Evolutionary conservation across 2,329 filamentous ascomycete species (phyloP).

Genomic region (Aureobasidium sp.): DNA sequence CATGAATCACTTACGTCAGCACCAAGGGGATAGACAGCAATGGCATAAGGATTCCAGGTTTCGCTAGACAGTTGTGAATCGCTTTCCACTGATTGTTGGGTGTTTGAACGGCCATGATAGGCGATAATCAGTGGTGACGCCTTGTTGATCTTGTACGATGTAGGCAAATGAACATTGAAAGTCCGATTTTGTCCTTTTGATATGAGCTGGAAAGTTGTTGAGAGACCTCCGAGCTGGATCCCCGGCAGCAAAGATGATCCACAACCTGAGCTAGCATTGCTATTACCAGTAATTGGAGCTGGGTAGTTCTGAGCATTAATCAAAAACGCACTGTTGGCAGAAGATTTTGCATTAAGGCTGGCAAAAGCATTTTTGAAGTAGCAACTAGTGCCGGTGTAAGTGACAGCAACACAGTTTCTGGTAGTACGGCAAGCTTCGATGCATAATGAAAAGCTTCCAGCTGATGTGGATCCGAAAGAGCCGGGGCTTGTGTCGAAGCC

Average conservation of each 20-base stretch:
- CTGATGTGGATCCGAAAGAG: background rate
- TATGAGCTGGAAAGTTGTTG: constrained; percentile 19
- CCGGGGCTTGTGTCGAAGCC: constrained; percentile 9
- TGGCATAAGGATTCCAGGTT: constrained; percentile 38
- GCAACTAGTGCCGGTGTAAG: constrained; percentile 15
- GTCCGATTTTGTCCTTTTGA: constrained; percentile 28
- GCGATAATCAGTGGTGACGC: constrained; percentile 41
- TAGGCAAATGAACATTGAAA: constrained; percentile 35
- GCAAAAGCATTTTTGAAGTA: constrained; percentile 16
- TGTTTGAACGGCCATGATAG: constrained; percentile 40
- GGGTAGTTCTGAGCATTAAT: constrained; percentile 14
- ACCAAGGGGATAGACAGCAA: constrained; percentile 41
- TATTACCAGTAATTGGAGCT: constrained; percentile 4
- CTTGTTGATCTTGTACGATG: constrained; percentile 33
- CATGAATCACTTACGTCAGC: constrained; percentile 40
- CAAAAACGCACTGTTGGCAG: background rate
- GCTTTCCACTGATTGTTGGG: constrained; percentile 33
- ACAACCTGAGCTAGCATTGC: constrained; percentile 24
- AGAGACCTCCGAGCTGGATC: constrained; percentile 20
- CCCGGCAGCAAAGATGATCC: constrained; percentile 21
- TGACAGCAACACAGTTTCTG: constrained; percentile 6
- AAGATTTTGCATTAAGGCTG: background rate
- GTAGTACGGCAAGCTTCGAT: constrained; percentile 14
- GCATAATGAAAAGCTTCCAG: background rate
- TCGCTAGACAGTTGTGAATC: constrained; percentile 42